These are phyloP conservation scores for Aureobasidium sp. DNA, from an alignment of 2,329 filamentous ascomycete genomes.

Conservation along the genomic window DNA sequence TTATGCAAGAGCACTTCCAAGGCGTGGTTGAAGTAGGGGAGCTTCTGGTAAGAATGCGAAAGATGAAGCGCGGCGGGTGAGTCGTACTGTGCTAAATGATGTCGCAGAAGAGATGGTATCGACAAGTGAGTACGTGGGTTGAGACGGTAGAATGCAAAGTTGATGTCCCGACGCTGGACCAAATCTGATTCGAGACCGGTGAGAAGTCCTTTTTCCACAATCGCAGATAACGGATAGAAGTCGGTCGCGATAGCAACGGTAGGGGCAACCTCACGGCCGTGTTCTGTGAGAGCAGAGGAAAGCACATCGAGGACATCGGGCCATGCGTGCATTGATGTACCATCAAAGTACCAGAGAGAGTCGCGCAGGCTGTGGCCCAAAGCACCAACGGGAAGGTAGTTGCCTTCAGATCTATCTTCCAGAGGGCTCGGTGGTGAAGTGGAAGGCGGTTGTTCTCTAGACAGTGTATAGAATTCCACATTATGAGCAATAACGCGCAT, in stretches of 20 bases:
- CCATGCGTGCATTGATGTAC: slow-evolving; percentile 78
- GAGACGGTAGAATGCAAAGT: slow-evolving; percentile 83
- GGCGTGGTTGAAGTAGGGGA: slow-evolving; percentile 88
- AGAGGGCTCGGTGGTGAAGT: slow-evolving; percentile 11
- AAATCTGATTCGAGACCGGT: slow-evolving; percentile 87
- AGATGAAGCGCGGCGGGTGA: slow-evolving; percentile 73
- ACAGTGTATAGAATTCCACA: slow-evolving; percentile 88
- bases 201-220: slow-evolving; percentile 82
- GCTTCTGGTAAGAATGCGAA: slow-evolving; percentile 72
- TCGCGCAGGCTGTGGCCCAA: slow-evolving; percentile 56
- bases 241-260: slow-evolving; percentile 77
- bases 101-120: slow-evolving; percentile 75
- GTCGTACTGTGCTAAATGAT: slow-evolving; percentile 66
- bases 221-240: slow-evolving; percentile 84
- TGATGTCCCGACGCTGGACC: slow-evolving; percentile 84
- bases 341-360: slow-evolving; percentile 93
- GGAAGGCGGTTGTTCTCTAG: slow-evolving; percentile 67
- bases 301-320: slow-evolving; percentile 79
- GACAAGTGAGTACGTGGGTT: slow-evolving; percentile 89
- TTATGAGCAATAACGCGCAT: slow-evolving; percentile 96
- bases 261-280: slow-evolving; percentile 59
- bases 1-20: slow-evolving; percentile 87
- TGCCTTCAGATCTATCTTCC: slow-evolving; percentile 3
- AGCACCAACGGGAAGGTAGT: slow-evolving; percentile 17
- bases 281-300: slow-evolving; percentile 56